Base-by-base conservation (phyloP, 73 alveolate species). In the Paramecium pentaurelia region DNA sequence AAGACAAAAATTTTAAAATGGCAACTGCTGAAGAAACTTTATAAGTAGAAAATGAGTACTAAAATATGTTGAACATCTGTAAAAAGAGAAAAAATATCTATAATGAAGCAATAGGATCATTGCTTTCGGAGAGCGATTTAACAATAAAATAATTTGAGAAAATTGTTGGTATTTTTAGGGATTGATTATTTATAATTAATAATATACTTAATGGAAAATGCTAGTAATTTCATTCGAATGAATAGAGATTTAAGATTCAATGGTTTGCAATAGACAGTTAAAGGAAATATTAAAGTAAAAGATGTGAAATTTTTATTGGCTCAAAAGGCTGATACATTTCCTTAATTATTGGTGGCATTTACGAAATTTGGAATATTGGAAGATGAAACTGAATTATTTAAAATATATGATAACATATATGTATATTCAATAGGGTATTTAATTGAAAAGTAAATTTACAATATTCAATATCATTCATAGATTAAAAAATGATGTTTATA, bases 131-230 rank as follows among this genome's bases (percentile, higher is more conserved):
- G 51, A 45, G 77, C 34, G 91, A 80, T 45, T 80, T 80, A 32
- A 80, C 91, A 38, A 47, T 80, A n/a, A 9, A 40, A 6, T 80
- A 80, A 22, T 80, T 80, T 80, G 91, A 80, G 58, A 49, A 36
- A 32, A 80, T 80, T 12, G 58, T 80, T 45, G 91, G 91, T 47
- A 80, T 44, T 32, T 80, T 45, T 45, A 80, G 91, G 25, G 91
- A 80, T 44, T 80, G 91, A 80, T 22, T 27, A 32, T 80, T 80
- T 32, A 32, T 44, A 30, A 73, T 73, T 34, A 68, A 32, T 14
- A 14, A 68, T 68, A 16, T 73, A 73, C 40, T 73, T 34, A 73
- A 73, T 73, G 84, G 47, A 64, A 64, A 64, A 64, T 64, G 84
- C 54, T 34, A 32, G 28, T 25, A 32, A 34, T 34, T 14, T 64